Evolutionary conservation across 371 early-diverging fungal species (phyloP).

Genomic region (Nematocida ausubeli): DNA sequence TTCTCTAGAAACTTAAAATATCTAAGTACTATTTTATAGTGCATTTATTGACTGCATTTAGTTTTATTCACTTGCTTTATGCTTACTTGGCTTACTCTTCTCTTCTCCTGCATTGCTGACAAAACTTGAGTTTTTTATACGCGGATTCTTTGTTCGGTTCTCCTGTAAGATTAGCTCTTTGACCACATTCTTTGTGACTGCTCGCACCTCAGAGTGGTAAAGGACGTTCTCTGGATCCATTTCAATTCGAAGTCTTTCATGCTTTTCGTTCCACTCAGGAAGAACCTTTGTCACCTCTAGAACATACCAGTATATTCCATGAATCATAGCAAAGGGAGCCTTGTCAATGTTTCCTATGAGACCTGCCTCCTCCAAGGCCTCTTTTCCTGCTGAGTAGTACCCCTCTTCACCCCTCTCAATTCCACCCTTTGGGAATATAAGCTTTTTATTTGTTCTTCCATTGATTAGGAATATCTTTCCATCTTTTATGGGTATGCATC

Average conservation of each 20-base stretch:
- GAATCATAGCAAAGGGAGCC: conserved; percentile 15
- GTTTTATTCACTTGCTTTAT: too few relatives aligned
- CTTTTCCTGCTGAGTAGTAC: conserved; percentile 61
- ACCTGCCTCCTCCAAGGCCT: conserved; percentile 65
- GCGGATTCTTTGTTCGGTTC: background rate
- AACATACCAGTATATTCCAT: conserved; percentile 47
- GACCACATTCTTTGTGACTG: conserved; percentile 31
- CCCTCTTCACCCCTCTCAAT: conserved; percentile 56
- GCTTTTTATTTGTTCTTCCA: conserved; percentile 32
- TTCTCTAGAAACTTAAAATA: too few relatives aligned
- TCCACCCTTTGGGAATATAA: conserved; percentile 65
- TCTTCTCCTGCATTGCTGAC: too few relatives aligned
- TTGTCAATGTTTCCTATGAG: conserved; percentile 52
- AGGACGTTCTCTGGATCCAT: conserved; percentile 38
- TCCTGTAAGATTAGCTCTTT: conserved; percentile 11
- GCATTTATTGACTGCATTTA: too few relatives aligned
- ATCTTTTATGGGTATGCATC: conserved; percentile 50
- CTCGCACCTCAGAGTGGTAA: conserved; percentile 40
- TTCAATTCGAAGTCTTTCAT: conserved; percentile 23
- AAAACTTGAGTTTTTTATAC: background rate
- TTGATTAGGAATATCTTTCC: conserved; percentile 45
- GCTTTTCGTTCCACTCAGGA: conserved; percentile 46
- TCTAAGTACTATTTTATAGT: too few relatives aligned
- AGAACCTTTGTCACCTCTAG: conserved; percentile 52
- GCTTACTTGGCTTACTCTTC: too few relatives aligned